Conservation (phyloP, 2,329 filamentous ascomycete species). For the Trichophaea hybrida region DNA sequence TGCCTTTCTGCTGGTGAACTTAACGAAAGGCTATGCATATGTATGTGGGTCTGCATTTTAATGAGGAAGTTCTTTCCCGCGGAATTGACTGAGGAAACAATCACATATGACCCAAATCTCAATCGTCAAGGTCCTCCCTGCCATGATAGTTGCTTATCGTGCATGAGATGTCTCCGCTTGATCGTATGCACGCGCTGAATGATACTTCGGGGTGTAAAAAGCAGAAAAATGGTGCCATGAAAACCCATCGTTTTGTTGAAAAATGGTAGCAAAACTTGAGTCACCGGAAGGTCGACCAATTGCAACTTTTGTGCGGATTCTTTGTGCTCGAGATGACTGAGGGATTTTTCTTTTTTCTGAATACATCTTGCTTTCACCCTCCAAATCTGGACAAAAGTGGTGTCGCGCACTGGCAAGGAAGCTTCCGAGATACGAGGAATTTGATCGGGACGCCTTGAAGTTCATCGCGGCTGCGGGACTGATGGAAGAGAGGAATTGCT, state of each 20-base stretch:
- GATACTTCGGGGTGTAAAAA: not conserved
- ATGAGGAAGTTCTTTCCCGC: not conserved
- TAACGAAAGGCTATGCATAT: not conserved
- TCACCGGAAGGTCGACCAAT: not conserved
- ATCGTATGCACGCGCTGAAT: too few species aligned
- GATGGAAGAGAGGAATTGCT: not conserved
- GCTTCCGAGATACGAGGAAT: slow-evolving; percentile 6
- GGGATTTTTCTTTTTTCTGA: slow-evolving; percentile 17
- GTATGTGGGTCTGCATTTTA: not conserved
- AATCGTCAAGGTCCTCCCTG: not conserved
- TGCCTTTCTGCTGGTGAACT: not conserved
- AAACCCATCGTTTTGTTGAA: not conserved
- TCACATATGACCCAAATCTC: not conserved
- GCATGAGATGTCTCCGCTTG: not conserved
- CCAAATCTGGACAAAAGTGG: slow-evolving; percentile 12
- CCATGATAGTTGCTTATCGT: not conserved
- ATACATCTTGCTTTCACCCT: slow-evolving; percentile 6
- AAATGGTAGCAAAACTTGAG: not conserved
- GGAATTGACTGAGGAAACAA: not conserved
- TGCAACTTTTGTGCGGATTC: not conserved
- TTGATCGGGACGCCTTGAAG: slow-evolving; percentile 12
- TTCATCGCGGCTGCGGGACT: slow-evolving; percentile 5
- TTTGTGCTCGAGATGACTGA: slow-evolving; percentile 17
- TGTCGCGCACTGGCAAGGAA: slow-evolving; percentile 21
- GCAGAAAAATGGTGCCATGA: not conserved